Conservation (phyloP, 306 rosid species). For the Sesbania bispinosa region DNA sequence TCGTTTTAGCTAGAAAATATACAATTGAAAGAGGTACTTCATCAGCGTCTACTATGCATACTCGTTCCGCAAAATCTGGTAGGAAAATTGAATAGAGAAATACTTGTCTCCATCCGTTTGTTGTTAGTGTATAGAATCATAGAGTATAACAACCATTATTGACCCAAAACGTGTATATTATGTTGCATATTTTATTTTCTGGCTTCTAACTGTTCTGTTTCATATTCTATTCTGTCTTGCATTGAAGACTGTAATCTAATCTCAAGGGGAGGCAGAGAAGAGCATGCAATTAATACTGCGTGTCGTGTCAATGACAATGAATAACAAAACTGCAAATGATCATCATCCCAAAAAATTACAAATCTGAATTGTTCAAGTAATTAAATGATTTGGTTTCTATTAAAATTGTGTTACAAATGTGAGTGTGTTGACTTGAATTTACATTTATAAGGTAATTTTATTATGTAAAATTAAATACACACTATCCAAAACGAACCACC, state of each 20-base stretch:
- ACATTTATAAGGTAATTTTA: too few relatives aligned
- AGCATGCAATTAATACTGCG: neutral
- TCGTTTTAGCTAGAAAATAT: too few relatives aligned
- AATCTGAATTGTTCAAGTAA: neutral
- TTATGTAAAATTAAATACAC: too few relatives aligned
- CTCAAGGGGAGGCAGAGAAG: neutral
- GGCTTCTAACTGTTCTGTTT: neutral
- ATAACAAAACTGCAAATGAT: neutral
- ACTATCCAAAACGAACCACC: too few relatives aligned
- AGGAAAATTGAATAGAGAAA: conserved; percentile 6
- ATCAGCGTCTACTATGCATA: too few relatives aligned
- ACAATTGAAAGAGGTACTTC: too few relatives aligned
- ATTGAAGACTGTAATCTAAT: neutral
- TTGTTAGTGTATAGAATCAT: neutral
- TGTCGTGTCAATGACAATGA: too few relatives aligned
- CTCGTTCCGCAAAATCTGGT: conserved; percentile 25
- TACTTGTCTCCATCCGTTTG: conserved; percentile 27
- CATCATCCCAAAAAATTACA: too few relatives aligned
- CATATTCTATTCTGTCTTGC: neutral
- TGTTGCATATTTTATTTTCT: neutral
- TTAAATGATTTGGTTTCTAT: too few relatives aligned
- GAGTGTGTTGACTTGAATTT: too few relatives aligned
- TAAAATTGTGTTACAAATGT: too few relatives aligned
- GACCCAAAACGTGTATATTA: neutral
- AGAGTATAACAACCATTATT: neutral